Base-by-base conservation (phyloP, 495 filamentous ascomycete species). In the Umbilicaria muhlenbergii region DNA sequence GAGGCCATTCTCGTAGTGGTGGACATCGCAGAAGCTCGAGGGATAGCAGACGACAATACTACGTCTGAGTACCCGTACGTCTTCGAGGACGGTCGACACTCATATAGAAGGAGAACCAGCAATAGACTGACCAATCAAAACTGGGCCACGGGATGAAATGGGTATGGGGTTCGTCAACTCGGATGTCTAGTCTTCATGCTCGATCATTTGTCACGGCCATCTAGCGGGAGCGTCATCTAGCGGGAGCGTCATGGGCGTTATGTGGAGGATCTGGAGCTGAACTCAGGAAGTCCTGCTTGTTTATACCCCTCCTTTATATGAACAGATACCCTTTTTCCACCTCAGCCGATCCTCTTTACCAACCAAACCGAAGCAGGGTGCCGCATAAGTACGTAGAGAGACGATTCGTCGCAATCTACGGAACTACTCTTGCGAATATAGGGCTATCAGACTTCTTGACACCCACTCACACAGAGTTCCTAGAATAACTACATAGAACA, bases 1-100 rank as follows among this genome's bases (percentile, higher is more conserved):
- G 53, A n/a, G 53, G 53, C 15, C 53, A 56, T 37, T 56, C 53
- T 38, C 53, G 52, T 21, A 52, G 50, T 32, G 52, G 50, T 19
- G 47, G 53, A 15, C 53, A 51, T 49, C 53, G 51, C 32, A 38
- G 53, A 34, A 49, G 53, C 36, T 56, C 53, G n/a, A 44, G 48
- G 18, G 53, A 56, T 32, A 51, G 45, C 45, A 43, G 53, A 38
- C 51, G 45, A 15, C 24, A 47, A 18, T 45, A 50, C 31, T 53
- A 56, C 19, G 50, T 55, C 31, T 55, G 38, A 52, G 19, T 42
- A 18, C 19, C 5, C 19, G 5, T 0, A 14, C 13, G 12, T 28
- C 15, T 10, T 34, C 12, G 12, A 11, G 5, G 14, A 12, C 0
- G 11, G 5, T 13, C 5, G 32, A 32, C 13, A 17, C 13, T 4